Percentiles rank a stretch among this genome's conserved stretches.
Conservation (phyloP, 352 stramenopile species). For the Phytophthora quininea region DNA sequence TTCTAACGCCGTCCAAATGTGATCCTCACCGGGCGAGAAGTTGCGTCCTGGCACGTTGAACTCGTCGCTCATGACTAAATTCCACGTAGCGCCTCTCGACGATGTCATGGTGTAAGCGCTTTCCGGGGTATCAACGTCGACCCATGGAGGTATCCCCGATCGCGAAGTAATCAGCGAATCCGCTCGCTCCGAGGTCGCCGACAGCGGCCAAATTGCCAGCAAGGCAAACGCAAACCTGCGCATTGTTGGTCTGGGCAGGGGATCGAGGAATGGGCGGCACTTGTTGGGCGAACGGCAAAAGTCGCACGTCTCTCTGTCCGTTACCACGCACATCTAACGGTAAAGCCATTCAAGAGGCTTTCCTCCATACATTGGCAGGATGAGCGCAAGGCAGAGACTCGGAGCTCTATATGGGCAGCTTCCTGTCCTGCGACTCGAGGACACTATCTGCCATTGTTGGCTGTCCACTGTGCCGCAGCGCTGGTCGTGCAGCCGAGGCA, state of each 20-base stretch:
- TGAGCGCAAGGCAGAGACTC: neutral
- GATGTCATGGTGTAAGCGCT: slow-evolving; percentile 32
- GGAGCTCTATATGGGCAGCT: too few relatives aligned
- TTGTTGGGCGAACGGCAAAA: neutral
- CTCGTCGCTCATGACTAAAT: slow-evolving; percentile 79
- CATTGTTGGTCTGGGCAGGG: slow-evolving; percentile 14
- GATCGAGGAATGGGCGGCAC: neutral
- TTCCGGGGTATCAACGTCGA: slow-evolving; percentile 46
- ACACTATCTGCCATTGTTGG: too few relatives aligned
- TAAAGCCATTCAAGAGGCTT: neutral
- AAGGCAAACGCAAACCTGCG: slow-evolving; percentile 10
- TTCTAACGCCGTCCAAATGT: slow-evolving; percentile 83
- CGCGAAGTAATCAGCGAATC: slow-evolving; percentile 33
- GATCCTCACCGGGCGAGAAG: slow-evolving; percentile 41
- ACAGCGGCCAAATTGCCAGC: neutral
- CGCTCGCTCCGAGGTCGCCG: slow-evolving; percentile 17
- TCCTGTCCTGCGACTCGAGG: too few relatives aligned
- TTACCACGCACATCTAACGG: neutral
- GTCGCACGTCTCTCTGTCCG: neutral
- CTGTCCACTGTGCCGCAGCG: too few relatives aligned
- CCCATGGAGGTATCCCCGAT: slow-evolving; percentile 45
- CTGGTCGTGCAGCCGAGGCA: too few relatives aligned
- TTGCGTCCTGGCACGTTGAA: slow-evolving; percentile 73
- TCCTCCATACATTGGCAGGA: neutral
- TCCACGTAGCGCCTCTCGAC: slow-evolving; percentile 58